phyloP scores from a whole-genome alignment of 495 filamentous ascomycete species.

The Xylaria scruposa region DNA sequence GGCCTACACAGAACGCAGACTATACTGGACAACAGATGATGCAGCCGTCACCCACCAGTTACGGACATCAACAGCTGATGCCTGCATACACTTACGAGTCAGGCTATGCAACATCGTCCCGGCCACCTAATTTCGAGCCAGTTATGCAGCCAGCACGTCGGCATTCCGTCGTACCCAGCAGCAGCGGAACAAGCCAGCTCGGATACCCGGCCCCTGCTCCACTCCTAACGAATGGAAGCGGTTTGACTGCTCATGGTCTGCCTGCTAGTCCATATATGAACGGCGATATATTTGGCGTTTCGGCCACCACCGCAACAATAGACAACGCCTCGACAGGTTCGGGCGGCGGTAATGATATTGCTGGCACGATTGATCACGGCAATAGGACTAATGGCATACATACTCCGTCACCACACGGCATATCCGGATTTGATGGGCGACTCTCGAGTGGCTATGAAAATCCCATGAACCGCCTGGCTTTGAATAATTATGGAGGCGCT shows the following conservation, averaged over 20 bases:
- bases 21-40: neutral
- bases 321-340: neutral
- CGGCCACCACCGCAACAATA: neutral
- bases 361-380: constrained; percentile 1
- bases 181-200: neutral
- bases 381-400: constrained; percentile 17
- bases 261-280: constrained; percentile 23
- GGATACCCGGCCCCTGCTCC: neutral
- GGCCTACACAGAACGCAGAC: neutral
- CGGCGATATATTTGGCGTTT: constrained; percentile 28
- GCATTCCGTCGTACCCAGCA: neutral
- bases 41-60: neutral
- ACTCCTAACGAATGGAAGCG: constrained; percentile 23
- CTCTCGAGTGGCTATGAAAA: constrained; percentile 11
- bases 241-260: constrained; percentile 19
- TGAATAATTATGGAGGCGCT: neutral
- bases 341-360: constrained; percentile 5
- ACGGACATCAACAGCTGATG: neutral
- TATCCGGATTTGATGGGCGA: constrained; percentile 19
- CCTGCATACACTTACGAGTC: neutral
- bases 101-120: neutral
- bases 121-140: neutral
- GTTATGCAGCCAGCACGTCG: neutral
- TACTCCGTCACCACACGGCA: neutral
- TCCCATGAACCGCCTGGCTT: neutral